Evolutionary conservation across 2,329 filamentous ascomycete species (phyloP), one percentile per base, ranked within the genome.

Genomic region (Orbilia brochopaga): DNA sequence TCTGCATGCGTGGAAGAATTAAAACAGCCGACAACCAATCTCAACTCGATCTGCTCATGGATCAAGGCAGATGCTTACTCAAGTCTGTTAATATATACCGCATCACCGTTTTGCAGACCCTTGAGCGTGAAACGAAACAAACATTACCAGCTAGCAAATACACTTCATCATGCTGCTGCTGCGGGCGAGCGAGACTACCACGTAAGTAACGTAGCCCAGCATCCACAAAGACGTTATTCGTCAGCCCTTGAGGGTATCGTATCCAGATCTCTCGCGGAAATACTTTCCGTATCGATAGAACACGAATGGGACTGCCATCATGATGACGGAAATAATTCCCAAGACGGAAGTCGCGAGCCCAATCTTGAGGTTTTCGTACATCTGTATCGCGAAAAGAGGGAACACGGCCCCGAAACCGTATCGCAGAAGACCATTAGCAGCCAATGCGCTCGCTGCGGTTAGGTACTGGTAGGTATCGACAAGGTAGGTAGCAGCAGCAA

Each of bases 301-400:
- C 0, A 83, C 78, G 81, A 83, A 85, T 0, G 84, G 84, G 17
- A 86, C 80, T 0, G 83, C 83, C 62, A 85, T 75, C 62, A 86
- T 75, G 0, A 77, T 78, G 1, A 84, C 23, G 0, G 83, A 79
- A 1, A 87, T 76, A 61, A 82, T 81, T 0, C 77, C 82, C 35
- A 83, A 77, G 21, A 82, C 61, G 21, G 78, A 80, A 2, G 78
- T 80, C 1, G 81, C 81, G 79, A 81, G 81, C n/a, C 76, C 78
- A 13, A 82, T 79, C 0, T 80, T 80, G 10, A 83, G 73, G 0
- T 44, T 72, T 13, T 77, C 60, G 57, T 81, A 81, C 79, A 82
- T 85, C 69, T 86, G 84, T 0, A 88, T 78, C 0, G 85, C 84
- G 74, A 88, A 88, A 0, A 88, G 77, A 0, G 86, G 86, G 61